Percentiles rank a stretch among this genome's conserved stretches.
phyloP scores from a whole-genome alignment of 495 filamentous ascomycete genomes.

The Penicillium roqueforti region DNA sequence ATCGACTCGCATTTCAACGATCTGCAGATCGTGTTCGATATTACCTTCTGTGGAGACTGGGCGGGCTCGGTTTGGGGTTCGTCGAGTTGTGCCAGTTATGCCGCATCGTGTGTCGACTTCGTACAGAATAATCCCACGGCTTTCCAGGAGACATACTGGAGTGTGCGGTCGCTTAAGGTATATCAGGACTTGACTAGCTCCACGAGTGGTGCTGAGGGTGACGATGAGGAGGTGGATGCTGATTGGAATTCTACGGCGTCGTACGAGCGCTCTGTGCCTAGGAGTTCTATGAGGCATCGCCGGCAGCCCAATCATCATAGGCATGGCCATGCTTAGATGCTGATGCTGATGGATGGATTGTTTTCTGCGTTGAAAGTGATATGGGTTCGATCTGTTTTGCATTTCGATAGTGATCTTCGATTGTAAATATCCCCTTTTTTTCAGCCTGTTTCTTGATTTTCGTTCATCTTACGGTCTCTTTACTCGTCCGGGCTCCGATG shows the following conservation, averaged over 20 bases:
- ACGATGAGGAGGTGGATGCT: background rate
- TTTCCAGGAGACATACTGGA: conserved; percentile 62
- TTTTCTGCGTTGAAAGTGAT: background rate
- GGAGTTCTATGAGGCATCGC: conserved; percentile 12
- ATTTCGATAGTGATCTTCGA: background rate
- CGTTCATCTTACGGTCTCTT: background rate
- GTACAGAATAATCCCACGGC: conserved; percentile 59
- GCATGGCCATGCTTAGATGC: conserved; percentile 2
- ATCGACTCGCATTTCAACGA: conserved; percentile 57
- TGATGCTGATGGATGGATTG: background rate
- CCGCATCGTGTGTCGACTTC: conserved; percentile 54
- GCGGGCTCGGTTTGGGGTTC: conserved; percentile 47
- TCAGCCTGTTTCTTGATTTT: background rate
- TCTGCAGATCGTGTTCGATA: conserved; percentile 64
- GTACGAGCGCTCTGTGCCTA: background rate
- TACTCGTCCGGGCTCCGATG: background rate
- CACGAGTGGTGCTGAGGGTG: background rate
- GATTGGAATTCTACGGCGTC: background rate
- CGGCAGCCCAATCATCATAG: conserved; percentile 9
- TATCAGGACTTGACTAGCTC: conserved; percentile 36
- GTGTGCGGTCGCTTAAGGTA: conserved; percentile 60
- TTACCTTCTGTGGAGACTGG: conserved; percentile 65
- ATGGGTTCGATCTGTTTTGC: background rate
- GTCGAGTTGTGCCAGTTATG: conserved; percentile 28
- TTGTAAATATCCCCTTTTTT: background rate